Percentiles rank a stretch among this genome's conserved stretches.
Evolutionary conservation across 140 eudicot genomes (phyloP).

Genomic region (Stevia rebaudiana): DNA sequence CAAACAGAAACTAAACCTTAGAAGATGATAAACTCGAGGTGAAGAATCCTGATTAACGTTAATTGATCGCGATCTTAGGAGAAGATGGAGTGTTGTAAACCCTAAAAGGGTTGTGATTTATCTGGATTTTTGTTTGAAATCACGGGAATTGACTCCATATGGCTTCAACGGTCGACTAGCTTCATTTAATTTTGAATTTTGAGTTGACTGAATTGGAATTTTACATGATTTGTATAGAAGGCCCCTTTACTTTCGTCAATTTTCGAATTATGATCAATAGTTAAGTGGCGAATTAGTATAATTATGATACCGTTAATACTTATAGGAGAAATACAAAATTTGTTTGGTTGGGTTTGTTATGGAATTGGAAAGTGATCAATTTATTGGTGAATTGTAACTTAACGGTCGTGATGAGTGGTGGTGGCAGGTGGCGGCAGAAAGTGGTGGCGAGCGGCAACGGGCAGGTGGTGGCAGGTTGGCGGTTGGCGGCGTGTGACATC

Average conservation of each 20-base stretch:
- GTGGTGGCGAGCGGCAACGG: too few species aligned
- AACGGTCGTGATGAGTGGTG: too few species aligned
- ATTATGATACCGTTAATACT: too few species aligned
- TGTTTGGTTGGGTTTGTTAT: too few species aligned
- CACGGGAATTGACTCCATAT: slow-evolving; percentile 5
- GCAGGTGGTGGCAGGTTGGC: too few species aligned
- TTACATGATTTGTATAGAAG: neutral
- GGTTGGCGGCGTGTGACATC: too few species aligned
- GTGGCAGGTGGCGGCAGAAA: too few species aligned
- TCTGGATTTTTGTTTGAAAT: slow-evolving; percentile 5
- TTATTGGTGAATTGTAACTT: too few species aligned
- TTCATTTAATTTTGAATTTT: slow-evolving; percentile 15
- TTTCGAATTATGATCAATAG: neutral
- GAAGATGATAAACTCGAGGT: neutral
- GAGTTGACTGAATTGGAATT: neutral
- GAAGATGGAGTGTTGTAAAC: neutral
- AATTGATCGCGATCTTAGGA: neutral
- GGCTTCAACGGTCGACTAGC: slow-evolving; percentile 19
- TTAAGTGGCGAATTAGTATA: neutral
- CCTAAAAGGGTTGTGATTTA: neutral
- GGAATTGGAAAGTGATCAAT: too few species aligned
- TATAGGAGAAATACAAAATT: too few species aligned
- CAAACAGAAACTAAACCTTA: neutral
- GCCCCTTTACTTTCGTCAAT: neutral
- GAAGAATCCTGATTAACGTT: neutral